A percentile compares a stretch with the other conserved stretches of the same genome.
Evolutionary conservation across 2,329 filamentous ascomycete species (phyloP).

Genomic region (Raffaelea arxii): DNA sequence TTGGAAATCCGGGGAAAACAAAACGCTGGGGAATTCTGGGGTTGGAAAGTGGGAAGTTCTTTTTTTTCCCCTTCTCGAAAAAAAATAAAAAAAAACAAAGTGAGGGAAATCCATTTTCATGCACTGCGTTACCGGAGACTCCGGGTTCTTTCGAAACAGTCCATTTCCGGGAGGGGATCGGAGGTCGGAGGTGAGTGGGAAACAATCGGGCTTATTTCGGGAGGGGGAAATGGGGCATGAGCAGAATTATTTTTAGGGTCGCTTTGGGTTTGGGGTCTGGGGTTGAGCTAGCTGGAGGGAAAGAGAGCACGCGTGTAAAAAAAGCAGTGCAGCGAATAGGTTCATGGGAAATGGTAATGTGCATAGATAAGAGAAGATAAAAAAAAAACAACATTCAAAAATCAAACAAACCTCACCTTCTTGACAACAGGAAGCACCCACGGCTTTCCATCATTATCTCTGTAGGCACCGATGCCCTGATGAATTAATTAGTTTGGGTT

Average conservation of each 20-base stretch:
- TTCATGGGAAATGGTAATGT: slow-evolving; percentile 8
- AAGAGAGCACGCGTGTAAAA: background rate
- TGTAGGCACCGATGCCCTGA: slow-evolving; percentile 78
- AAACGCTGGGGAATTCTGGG: no score
- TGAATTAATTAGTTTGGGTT: background rate
- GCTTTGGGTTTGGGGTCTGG: slow-evolving; percentile 5
- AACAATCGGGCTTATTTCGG: slow-evolving; percentile 10
- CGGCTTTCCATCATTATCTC: slow-evolving; percentile 90
- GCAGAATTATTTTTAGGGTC: background rate
- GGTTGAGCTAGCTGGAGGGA: slow-evolving; percentile 1
- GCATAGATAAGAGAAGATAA: no score
- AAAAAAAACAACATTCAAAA: no score
- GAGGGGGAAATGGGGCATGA: background rate
- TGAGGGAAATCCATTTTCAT: no score
- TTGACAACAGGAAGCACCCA: slow-evolving; percentile 96
- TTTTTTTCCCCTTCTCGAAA: no score
- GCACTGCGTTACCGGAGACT: no score
- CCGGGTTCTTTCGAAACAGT: no score
- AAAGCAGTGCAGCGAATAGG: slow-evolving; percentile 9
- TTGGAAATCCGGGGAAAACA: no score
- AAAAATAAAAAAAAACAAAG: no score
- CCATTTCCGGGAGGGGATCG: no score
- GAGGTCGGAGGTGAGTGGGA: slow-evolving; percentile 4
- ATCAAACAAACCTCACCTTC: no score
- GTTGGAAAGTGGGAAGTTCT: no score